Evolutionary conservation across 129 eudicot genomes (phyloP).

Genomic region (Calendula officinalis): DNA sequence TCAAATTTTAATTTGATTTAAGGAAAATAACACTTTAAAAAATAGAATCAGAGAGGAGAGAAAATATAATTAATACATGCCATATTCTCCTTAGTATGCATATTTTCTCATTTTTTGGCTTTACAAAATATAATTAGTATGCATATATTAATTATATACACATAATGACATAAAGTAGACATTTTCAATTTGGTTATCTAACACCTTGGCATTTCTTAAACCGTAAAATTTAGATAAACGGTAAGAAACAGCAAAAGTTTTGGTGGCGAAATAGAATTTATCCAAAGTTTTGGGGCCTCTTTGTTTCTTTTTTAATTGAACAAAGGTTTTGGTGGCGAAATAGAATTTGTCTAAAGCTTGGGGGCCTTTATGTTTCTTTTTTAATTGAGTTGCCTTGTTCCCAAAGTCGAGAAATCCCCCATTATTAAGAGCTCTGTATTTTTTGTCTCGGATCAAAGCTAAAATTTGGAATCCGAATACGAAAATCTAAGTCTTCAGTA

Average conservation of each 20-base stretch:
- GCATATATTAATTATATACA: no score
- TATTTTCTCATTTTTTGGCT: no score
- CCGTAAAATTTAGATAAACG: no score
- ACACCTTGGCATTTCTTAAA: no score
- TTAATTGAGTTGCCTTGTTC: conserved; percentile 35
- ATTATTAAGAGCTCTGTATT: conserved; percentile 12
- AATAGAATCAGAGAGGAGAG: no score
- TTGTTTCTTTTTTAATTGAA: conserved; percentile 6
- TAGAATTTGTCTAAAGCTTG: background rate
- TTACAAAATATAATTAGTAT: no score
- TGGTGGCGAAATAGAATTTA: background rate
- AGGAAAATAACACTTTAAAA: no score
- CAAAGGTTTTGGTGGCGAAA: background rate
- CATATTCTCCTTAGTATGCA: no score
- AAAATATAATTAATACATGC: no score
- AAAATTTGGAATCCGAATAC: background rate
- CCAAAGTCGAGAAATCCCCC: conserved; percentile 39
- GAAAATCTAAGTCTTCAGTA: conserved; percentile 1
- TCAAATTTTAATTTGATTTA: no score
- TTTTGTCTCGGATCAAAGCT: conserved; percentile 25
- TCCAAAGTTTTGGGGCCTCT: conserved; percentile 7
- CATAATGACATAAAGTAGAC: no score
- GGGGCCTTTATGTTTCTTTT: conserved; percentile 13
- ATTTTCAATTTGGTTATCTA: no score
- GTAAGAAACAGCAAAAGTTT: background rate